phyloP scores from a whole-genome alignment of 176 grass and related monocot genomes.

The Saccharum officinarum region DNA sequence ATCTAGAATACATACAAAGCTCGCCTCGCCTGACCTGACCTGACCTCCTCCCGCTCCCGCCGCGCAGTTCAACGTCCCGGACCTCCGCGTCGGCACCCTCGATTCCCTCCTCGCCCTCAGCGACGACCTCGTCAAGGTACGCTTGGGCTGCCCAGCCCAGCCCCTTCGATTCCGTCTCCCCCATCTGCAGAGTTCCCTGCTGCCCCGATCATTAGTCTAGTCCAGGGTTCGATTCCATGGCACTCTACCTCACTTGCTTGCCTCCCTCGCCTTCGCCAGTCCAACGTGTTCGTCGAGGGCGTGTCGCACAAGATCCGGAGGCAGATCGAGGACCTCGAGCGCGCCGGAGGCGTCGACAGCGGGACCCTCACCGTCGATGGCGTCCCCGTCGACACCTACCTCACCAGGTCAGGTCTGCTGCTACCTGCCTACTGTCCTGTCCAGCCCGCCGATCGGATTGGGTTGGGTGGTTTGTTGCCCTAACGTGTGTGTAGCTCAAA shows the following conservation, averaged over 20 bases:
- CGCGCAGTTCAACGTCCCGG: constrained; percentile 72
- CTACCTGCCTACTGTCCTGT: neutral
- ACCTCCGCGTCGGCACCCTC: constrained; percentile 87
- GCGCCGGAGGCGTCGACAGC: constrained; percentile 50
- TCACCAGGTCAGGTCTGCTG: constrained; percentile 59
- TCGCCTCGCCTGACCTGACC: neutral
- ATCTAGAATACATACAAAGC: neutral
- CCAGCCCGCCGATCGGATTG: neutral
- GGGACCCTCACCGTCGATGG: constrained; percentile 85
- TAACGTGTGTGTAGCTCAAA: neutral
- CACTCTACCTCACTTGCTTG: neutral
- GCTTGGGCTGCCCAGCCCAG: neutral
- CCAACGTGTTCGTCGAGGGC: constrained; percentile 85
- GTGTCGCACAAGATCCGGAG: constrained; percentile 95
- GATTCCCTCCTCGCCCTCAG: constrained; percentile 97
- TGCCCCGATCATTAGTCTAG: neutral
- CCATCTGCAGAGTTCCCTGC: neutral
- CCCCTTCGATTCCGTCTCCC: neutral
- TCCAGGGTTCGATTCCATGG: neutral
- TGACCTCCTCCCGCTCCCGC: neutral
- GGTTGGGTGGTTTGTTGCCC: neutral
- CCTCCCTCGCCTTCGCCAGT: constrained; percentile 39
- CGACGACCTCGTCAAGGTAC: constrained; percentile 93
- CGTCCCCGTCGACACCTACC: constrained; percentile 87
- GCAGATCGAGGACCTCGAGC: constrained; percentile 95